Evolutionary conservation across 768 basidiomycete genomes (phyloP).

Genomic region (Russula emetica): DNA sequence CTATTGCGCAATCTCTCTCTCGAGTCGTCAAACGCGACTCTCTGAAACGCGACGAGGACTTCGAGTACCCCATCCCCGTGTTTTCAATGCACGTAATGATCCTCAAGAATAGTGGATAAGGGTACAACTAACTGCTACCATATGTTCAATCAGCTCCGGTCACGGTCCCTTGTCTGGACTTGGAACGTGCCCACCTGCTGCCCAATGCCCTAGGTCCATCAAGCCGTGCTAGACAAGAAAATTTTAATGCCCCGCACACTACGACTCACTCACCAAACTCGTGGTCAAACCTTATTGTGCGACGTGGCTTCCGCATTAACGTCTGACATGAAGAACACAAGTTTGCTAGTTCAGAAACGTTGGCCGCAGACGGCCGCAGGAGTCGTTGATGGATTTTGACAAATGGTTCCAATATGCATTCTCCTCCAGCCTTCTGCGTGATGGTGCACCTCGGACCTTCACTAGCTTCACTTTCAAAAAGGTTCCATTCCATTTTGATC

Average conservation of each 20-base stretch:
- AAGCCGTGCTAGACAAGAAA: background rate
- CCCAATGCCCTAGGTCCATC: background rate
- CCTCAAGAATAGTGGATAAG: background rate
- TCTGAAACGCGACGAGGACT: background rate
- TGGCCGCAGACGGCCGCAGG: background rate
- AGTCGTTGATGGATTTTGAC: background rate
- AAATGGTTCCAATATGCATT: background rate
- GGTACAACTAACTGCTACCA: background rate
- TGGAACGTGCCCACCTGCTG: background rate
- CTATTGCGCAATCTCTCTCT: background rate
- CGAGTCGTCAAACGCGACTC: background rate
- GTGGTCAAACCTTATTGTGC: background rate
- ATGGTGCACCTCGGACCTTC: conserved; percentile 2
- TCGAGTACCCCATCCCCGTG: background rate
- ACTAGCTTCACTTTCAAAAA: conserved; percentile 1
- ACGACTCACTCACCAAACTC: background rate
- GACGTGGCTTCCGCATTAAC: conserved; percentile 9
- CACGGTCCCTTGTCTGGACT: background rate
- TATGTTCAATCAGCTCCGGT: background rate
- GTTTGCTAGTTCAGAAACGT: background rate
- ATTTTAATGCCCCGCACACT: background rate
- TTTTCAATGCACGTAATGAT: background rate
- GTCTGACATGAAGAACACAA: background rate
- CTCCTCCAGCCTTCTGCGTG: background rate
- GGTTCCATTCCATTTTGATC: background rate